Evolutionary conservation across 1,284 basidiomycete species (phyloP), one percentile per base, ranked within the genome.

Genomic region (Apiotrichum porosum): DNA sequence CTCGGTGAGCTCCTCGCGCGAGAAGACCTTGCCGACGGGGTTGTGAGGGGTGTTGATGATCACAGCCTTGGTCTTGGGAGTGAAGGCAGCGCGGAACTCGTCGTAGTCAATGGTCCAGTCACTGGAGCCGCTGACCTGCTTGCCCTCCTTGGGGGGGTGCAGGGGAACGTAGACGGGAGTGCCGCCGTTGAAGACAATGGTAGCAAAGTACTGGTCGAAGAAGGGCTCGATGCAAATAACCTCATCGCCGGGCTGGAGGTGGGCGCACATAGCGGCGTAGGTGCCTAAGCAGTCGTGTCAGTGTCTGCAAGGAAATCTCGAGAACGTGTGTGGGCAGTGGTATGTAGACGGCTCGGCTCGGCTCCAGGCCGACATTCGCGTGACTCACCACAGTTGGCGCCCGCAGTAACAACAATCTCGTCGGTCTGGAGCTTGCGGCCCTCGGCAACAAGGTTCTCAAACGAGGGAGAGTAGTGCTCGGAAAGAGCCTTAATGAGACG

Each of bases 201-300:
- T 88, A 31, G 90, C 85, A 53, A 88, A 81, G 75, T 97, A 98
- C 72, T 98, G 95, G 68, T 97, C 93, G 66, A 97, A 97, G 79
- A 91, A 93, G 6, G 90, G 94, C 75, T 98, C 95, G 65, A 98
- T 93, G 79, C 97, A 84, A 71, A 99, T 93, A 52, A 98, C 95
- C 73, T 97, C 94, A 69, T 98, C 95, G 9, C 86, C 91, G 31
- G 82, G 78, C 55, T 94, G 83, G 39, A 92, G 74, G 75, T 93
- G 94, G 0, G 93, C 92, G 18, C 83, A 80, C 62, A 93, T 84
- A 48, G 90, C 86, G 42, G 90, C 83, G 70, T 92, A 97, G 76
- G 90, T 86, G 19, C 91, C 91, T 88, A 67, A 18, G 21, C 6
- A 37, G 33, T 35, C 17, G 10, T 37, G 33, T 35, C n/a, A 28